Evolutionary conservation across 331 rosid genomes (phyloP).

Genomic region (Acacia concinna): DNA sequence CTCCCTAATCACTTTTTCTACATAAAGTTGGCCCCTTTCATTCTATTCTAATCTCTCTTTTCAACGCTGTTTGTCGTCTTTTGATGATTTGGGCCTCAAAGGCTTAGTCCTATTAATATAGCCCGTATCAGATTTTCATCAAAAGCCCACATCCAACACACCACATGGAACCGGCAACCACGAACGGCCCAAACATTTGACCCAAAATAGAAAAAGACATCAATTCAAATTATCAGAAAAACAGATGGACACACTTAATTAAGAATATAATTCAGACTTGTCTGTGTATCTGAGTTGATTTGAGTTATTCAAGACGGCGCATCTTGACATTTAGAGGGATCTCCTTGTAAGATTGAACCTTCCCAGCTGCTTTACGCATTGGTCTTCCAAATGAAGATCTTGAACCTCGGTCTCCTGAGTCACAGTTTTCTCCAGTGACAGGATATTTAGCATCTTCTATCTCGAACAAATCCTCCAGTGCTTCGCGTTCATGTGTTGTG

Average conservation of each 20-base stretch:
- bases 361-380: slow-evolving; percentile 54
- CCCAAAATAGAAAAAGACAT: neutral
- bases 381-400: slow-evolving; percentile 76
- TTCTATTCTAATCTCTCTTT: neutral
- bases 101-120: neutral
- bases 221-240: neutral
- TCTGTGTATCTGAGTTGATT: neutral
- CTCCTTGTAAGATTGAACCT: slow-evolving; percentile 68
- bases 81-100: neutral
- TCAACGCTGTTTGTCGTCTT: neutral
- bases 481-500: slow-evolving; percentile 34
- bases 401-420: slow-evolving; percentile 39
- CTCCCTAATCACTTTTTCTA: slow-evolving; percentile 28
- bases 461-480: slow-evolving; percentile 54
- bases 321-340: slow-evolving; percentile 42
- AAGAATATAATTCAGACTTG: neutral
- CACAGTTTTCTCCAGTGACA: slow-evolving; percentile 29
- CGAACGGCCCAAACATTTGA: neutral
- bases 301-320: slow-evolving; percentile 40
- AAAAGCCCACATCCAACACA: neutral
- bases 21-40: slow-evolving; percentile 23
- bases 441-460: slow-evolving; percentile 47
- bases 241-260: neutral
- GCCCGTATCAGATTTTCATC: neutral
- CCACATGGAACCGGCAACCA: neutral